Evolutionary conservation across 305 asterid genomes (phyloP).

Genomic region (Solanum hybrid): DNA sequence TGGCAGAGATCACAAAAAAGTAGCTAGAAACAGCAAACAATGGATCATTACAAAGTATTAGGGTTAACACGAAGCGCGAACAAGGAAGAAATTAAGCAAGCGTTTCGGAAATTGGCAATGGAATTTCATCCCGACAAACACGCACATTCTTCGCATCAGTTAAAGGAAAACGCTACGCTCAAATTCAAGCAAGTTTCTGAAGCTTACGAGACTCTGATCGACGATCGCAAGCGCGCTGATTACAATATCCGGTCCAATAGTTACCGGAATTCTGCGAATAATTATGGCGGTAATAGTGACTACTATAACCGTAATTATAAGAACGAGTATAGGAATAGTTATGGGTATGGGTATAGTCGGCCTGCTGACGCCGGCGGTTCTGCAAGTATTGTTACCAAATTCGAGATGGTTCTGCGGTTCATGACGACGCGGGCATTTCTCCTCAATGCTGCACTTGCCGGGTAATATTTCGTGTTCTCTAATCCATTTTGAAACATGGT

Average conservation of each 20-base stretch:
- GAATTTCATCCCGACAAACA: constrained; percentile 93
- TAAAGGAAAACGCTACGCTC: constrained; percentile 40
- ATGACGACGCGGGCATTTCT: constrained; percentile 53
- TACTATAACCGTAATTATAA: not conserved
- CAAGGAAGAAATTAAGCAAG: constrained; percentile 85
- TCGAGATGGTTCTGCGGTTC: constrained; percentile 53
- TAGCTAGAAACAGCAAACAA: not conserved
- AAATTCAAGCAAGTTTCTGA: constrained; percentile 76
- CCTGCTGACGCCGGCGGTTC: constrained; percentile 24
- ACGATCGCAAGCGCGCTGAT: constrained; percentile 69
- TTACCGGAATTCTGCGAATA: constrained; percentile 1
- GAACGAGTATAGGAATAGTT: constrained; percentile 8
- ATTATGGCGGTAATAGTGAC: constrained; percentile 11
- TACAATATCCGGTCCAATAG: constrained; percentile 40
- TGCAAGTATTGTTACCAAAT: constrained; percentile 19
- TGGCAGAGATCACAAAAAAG: not conserved
- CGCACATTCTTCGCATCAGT: constrained; percentile 48
- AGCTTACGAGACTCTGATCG: constrained; percentile 71
- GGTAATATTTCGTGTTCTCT: not conserved
- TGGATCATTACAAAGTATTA: constrained; percentile 73
- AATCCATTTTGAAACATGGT: not conserved
- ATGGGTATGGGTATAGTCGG: constrained; percentile 31
- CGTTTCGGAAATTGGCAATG: constrained; percentile 70
- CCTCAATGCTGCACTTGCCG: constrained; percentile 53
- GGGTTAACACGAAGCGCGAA: constrained; percentile 54